Percentiles rank a stretch among this genome's conserved stretches.
These are phyloP conservation scores for Boletus rubescentipes DNA, from an alignment of 768 basidiomycete species.

Conservation along the genomic window DNA sequence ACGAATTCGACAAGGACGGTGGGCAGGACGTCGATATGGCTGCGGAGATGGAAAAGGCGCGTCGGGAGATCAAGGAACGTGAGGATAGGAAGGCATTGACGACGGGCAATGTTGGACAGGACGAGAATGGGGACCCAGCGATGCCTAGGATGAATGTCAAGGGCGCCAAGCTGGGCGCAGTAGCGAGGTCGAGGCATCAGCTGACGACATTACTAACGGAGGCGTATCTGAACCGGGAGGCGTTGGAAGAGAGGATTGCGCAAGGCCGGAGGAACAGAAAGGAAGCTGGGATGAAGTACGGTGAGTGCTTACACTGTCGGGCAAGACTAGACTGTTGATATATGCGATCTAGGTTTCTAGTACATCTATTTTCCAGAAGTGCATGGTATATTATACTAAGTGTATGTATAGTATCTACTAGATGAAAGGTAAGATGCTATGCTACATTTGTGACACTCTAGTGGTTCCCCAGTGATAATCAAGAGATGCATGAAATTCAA, in stretches of 20 bases:
- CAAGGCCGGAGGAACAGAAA: conserved; percentile 82
- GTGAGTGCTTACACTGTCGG: conserved; percentile 39
- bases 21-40: conserved; percentile 63
- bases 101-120: conserved; percentile 44
- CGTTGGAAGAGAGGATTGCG: conserved; percentile 80
- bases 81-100: conserved; percentile 80
- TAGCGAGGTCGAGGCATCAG: conserved; percentile 75
- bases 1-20: conserved; percentile 39
- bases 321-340: background rate
- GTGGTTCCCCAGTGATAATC: background rate
- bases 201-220: conserved; percentile 77
- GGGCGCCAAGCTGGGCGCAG: conserved; percentile 69
- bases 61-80: conserved; percentile 67
- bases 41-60: conserved; percentile 77
- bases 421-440: conserved; percentile 18
- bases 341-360: conserved; percentile 24
- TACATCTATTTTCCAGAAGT: background rate
- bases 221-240: conserved; percentile 81
- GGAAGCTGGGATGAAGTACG: conserved; percentile 91
- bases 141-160: conserved; percentile 83
- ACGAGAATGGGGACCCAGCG: conserved; percentile 43
- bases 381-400: background rate
- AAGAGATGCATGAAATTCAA: background rate
- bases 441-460: conserved; percentile 17
- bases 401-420: conserved; percentile 20